Percentiles rank a stretch among this genome's conserved stretches.
Conservation (phyloP, 345 rosid genomes). For the Leavenworthia alabamica region DNA sequence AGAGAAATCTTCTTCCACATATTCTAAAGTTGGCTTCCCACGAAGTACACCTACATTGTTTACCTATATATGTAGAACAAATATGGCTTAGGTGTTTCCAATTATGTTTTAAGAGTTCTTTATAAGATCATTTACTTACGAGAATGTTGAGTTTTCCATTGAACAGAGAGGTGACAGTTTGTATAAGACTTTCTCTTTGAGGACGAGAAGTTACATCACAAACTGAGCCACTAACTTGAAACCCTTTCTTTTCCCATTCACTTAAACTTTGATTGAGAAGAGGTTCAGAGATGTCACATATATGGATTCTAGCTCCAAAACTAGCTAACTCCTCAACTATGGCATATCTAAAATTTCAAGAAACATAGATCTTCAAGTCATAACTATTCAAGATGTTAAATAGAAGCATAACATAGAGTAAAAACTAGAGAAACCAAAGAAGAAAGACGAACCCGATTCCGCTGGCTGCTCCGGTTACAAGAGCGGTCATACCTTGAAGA, state of each 20-base stretch:
- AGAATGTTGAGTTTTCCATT: slow-evolving; percentile 14
- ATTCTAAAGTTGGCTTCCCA: slow-evolving; percentile 35
- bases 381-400: neutral
- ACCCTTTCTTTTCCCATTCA: slow-evolving; percentile 20
- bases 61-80: slow-evolving; percentile 24
- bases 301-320: slow-evolving; percentile 12
- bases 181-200: slow-evolving; percentile 14
- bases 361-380: neutral
- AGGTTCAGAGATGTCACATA: neutral
- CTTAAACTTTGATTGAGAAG: slow-evolving; percentile 5
- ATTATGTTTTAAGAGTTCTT: too few relatives aligned
- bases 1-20: slow-evolving; percentile 36
- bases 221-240: slow-evolving; percentile 17
- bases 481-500: slow-evolving; percentile 41
- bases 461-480: slow-evolving; percentile 43
- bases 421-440: neutral
- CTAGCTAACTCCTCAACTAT: slow-evolving; percentile 18
- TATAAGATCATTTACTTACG: neutral
- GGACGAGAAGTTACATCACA: slow-evolving; percentile 20
- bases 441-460: slow-evolving; percentile 33
- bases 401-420: neutral
- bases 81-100: too few relatives aligned
- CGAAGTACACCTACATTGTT: slow-evolving; percentile 43
- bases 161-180: neutral
- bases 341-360: slow-evolving; percentile 4